Evolutionary conservation across 768 basidiomycete genomes (phyloP), one percentile per base, ranked within the genome.

Genomic region (Agaricus blazei): DNA sequence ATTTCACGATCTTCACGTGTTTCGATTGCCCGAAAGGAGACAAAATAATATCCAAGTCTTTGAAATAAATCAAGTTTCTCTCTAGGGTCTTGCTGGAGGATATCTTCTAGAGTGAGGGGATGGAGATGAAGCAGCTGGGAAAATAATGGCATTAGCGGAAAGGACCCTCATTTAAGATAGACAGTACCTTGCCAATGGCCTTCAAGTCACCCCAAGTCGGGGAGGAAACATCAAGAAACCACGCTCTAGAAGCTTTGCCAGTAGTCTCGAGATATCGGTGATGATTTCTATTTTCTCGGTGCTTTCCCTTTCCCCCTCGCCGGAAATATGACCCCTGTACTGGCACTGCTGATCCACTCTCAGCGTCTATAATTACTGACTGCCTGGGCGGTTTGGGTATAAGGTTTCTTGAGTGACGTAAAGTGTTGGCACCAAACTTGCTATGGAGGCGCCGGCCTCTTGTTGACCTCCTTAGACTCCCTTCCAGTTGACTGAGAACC

Each of bases 51-150:
- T 1, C 93, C 95, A 12, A 98, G 79, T 60, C 81, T 84, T 0
- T 88, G 82, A 65, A 95, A 96, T 19, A 85, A 72, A 64, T 97
- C 94, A 15, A 96, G 70, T 69, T 98, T 98, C 69, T 97, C 95
- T 38, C 93, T 80, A 14, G 91, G 87, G 57, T 98, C 94, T 70
- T 90, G 87, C 57, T 92, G 90, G 7, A 98, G 70, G 44, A 96
- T 91, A 69, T 98, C 94, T 68, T 98, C 95, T 11, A 97, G 76
- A 0, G 94, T 96, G 45, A 98, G 72, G 0, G 95, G 95, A 68
- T 98, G 95, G 0, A 98, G 78, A 58, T 91, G 90, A 26, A 96
- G 73, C 15, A 90, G 71, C 92, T 94, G 62, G 12, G 43, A 46
- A 37, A 24, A 3, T 2, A 28, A 15, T 42, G 38, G 38, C 36